Conservation (phyloP, 2,329 filamentous ascomycete genomes). For the Thielaviopsis musarum region DNA sequence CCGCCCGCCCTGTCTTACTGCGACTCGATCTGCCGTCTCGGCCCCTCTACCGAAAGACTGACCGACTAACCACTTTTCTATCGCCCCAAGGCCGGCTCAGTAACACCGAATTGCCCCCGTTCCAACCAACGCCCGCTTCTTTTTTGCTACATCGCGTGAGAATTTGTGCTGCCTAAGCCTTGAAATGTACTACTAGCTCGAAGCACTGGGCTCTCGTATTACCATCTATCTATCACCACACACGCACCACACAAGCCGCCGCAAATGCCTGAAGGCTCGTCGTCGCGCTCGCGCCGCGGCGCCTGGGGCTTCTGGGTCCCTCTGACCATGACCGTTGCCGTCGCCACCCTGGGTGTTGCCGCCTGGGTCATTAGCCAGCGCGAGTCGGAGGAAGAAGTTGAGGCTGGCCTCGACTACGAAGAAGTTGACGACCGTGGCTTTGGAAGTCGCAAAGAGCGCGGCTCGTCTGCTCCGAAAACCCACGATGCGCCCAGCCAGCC, state of each 20-base stretch:
- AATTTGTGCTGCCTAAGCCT: neutral
- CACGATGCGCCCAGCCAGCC: conserved; percentile 17
- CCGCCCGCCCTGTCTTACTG: no score
- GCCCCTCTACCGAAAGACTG: neutral
- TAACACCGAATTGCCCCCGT: neutral
- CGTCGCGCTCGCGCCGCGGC: conserved; percentile 41
- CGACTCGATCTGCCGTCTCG: neutral
- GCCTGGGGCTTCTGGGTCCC: conserved; percentile 78
- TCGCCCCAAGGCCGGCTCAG: neutral
- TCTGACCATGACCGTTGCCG: conserved; percentile 67
- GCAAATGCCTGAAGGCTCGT: conserved; percentile 8
- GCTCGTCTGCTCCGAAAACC: conserved; percentile 19
- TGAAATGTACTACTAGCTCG: neutral
- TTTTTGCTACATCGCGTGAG: no score
- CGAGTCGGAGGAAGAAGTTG: conserved; percentile 52
- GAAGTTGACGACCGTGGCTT: conserved; percentile 27
- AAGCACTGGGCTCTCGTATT: neutral
- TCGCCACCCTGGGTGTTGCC: conserved; percentile 70
- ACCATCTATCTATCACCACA: neutral
- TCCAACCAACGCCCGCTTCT: no score
- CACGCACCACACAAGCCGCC: neutral
- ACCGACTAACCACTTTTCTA: neutral
- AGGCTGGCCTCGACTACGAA: conserved; percentile 31
- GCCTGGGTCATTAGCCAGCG: conserved; percentile 93
- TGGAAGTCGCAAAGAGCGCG: neutral